phyloP scores from a whole-genome alignment of 495 filamentous ascomycete species.

The Trichocladium antarcticum region DNA sequence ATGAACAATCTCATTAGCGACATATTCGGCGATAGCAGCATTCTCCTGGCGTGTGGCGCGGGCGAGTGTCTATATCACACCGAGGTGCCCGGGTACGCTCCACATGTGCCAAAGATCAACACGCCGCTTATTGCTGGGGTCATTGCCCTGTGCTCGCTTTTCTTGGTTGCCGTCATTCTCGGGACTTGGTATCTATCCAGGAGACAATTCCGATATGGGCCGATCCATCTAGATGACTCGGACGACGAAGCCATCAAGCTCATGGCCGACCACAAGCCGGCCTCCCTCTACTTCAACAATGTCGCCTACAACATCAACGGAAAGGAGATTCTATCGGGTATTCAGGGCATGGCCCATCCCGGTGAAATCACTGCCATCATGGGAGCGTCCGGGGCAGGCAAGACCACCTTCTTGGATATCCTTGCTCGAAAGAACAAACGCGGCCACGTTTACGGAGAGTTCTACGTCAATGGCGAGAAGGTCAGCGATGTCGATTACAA shows the following conservation, averaged over 20 bases:
- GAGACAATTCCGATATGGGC: conserved; percentile 56
- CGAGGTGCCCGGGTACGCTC: conserved; percentile 80
- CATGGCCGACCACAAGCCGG: conserved; percentile 81
- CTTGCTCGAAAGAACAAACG: conserved; percentile 96
- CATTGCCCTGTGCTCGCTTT: conserved; percentile 77
- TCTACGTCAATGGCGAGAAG: conserved; percentile 90
- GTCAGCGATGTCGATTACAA: conserved; percentile 77
- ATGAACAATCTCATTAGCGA: conserved; percentile 81
- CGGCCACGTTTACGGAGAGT: conserved; percentile 65
- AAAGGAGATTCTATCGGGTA: conserved; percentile 68
- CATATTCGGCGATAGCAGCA: conserved; percentile 85
- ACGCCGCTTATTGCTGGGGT: conserved; percentile 91
- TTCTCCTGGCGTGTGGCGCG: conserved; percentile 66
- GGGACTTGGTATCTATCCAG: conserved; percentile 82
- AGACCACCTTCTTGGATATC: conserved; percentile 95
- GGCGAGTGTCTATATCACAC: conserved; percentile 90
- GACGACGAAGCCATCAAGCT: conserved; percentile 82
- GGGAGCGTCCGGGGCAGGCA: conserved; percentile 94
- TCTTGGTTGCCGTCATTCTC: conserved; percentile 75
- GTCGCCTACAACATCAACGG: conserved; percentile 79
- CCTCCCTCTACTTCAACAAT: conserved; percentile 77
- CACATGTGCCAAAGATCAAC: conserved; percentile 90
- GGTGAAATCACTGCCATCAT: conserved; percentile 95
- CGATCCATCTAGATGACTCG: conserved; percentile 74
- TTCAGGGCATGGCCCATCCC: conserved; percentile 75